phyloP scores from a whole-genome alignment of 2,329 filamentous ascomycete genomes.

The Fonsecaea monophora region DNA sequence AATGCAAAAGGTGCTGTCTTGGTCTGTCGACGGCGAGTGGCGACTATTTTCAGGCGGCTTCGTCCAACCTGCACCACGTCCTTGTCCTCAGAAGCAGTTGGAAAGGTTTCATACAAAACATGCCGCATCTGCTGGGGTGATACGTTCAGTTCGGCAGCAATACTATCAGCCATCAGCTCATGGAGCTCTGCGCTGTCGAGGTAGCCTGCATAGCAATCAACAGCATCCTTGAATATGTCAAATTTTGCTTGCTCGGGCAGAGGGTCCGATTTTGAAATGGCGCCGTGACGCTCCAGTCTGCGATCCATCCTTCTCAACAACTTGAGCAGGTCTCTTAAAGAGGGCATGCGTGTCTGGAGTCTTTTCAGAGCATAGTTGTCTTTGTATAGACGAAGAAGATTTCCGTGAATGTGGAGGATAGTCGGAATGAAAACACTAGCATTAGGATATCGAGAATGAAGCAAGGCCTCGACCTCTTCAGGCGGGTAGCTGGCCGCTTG shows the following conservation, averaged over 20 bases:
- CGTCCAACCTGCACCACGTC: slow-evolving; percentile 69
- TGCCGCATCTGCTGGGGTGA: slow-evolving; percentile 81
- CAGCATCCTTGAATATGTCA: slow-evolving; percentile 89
- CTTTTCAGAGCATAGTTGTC: slow-evolving; percentile 29
- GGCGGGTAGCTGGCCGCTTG: slow-evolving; percentile 69
- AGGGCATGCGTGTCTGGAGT: slow-evolving; percentile 63
- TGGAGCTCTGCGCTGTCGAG: slow-evolving; percentile 71
- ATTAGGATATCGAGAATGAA: slow-evolving; percentile 72
- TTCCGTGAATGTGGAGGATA: slow-evolving; percentile 64
- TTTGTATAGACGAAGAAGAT: slow-evolving; percentile 48
- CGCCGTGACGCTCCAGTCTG: slow-evolving; percentile 58
- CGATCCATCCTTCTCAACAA: slow-evolving; percentile 81
- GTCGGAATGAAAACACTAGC: slow-evolving; percentile 64
- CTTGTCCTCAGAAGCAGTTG: slow-evolving; percentile 70
- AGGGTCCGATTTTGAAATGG: neutral
- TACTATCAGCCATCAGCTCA: slow-evolving; percentile 66
- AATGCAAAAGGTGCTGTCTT: slow-evolving; percentile 72
- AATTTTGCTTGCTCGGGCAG: slow-evolving; percentile 76
- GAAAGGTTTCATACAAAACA: slow-evolving; percentile 73
- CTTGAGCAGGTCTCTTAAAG: slow-evolving; percentile 82
- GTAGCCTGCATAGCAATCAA: slow-evolving; percentile 89
- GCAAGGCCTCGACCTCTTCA: slow-evolving; percentile 75
- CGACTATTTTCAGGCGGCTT: slow-evolving; percentile 62
- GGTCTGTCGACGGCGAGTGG: slow-evolving; percentile 47
- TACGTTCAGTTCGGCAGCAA: slow-evolving; percentile 87